These are phyloP conservation scores for Middelhovenomyces tepae DNA, from an alignment of 805 yeast genomes.

Conservation along the genomic window DNA sequence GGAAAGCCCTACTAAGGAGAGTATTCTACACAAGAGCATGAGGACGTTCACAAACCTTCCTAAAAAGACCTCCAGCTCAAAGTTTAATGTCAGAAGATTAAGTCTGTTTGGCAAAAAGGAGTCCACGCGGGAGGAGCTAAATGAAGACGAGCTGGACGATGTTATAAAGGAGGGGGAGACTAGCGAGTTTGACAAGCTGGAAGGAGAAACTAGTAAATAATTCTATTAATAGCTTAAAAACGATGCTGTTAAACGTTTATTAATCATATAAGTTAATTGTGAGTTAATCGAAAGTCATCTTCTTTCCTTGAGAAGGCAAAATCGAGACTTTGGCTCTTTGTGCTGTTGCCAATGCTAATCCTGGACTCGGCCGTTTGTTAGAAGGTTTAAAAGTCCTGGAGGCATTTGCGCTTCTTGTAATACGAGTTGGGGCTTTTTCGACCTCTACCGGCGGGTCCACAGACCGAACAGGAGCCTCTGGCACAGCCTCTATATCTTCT, in stretches of 20 bases:
- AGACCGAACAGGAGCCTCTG: constrained; percentile 5
- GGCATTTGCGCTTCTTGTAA: neutral
- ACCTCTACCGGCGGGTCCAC: constrained; percentile 3
- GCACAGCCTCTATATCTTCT: constrained; percentile 8
- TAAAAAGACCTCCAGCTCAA: constrained; percentile 9
- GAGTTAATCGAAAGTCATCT: constrained; percentile 52
- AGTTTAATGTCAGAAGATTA: constrained; percentile 18
- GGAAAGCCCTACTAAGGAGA: constrained; percentile 11
- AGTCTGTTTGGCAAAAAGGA: constrained; percentile 18
- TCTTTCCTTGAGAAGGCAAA: constrained; percentile 86
- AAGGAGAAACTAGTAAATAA: neutral
- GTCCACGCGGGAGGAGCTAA: constrained; percentile 6
- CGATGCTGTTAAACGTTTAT: constrained; percentile 1
- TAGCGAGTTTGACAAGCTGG: constrained; percentile 1
- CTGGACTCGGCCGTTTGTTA: constrained; percentile 34
- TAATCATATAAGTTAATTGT: neutral
- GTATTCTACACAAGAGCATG: constrained; percentile 19
- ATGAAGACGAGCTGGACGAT: constrained; percentile 11
- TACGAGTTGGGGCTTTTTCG: constrained; percentile 1
- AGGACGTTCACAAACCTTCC: constrained; percentile 13
- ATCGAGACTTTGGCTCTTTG: constrained; percentile 85
- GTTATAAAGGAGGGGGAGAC: neutral
- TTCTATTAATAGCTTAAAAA: neutral
- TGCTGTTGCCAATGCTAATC: constrained; percentile 80
- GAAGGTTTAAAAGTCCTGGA: constrained; percentile 1